Percentiles rank a stretch among this genome's conserved stretches.
Conservation (phyloP, 2,329 filamentous ascomycete genomes). For the Aspergillus japonicus region DNA sequence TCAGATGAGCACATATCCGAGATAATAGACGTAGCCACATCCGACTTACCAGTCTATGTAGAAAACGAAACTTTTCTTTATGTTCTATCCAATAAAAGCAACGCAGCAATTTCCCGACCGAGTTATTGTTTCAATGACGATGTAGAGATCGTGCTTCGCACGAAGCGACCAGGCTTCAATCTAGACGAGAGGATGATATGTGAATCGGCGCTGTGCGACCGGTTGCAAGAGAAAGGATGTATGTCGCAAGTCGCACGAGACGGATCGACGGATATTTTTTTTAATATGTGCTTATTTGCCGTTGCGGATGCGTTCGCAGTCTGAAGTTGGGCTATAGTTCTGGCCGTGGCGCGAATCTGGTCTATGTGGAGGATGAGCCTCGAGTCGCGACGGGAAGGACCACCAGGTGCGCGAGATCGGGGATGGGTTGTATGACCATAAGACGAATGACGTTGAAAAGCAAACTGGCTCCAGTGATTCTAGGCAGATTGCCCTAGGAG, state of each 20-base stretch:
- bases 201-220: constrained; percentile 19
- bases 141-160: constrained; percentile 8
- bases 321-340: background rate
- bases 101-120: constrained; percentile 28
- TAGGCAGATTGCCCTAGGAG: constrained; percentile 29
- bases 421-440: constrained; percentile 34
- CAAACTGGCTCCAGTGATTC: constrained; percentile 25
- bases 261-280: background rate
- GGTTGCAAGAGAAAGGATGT: constrained; percentile 11
- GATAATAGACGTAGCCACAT: constrained; percentile 3
- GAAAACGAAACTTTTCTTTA: constrained; percentile 22
- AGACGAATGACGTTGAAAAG: constrained; percentile 31
- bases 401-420: constrained; percentile 21
- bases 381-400: constrained; percentile 10
- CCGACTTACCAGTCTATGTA: constrained; percentile 36
- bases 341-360: background rate
- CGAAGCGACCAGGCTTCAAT: constrained; percentile 34
- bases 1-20: constrained; percentile 12
- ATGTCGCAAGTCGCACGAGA: background rate
- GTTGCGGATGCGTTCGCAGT: background rate
- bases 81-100: constrained; percentile 30
- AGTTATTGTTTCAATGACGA: constrained; percentile 14
- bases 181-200: constrained; percentile 13
- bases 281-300: background rate
- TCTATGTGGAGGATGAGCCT: constrained; percentile 16